Evolutionary conservation across 1,284 basidiomycete genomes (phyloP).

Genomic region (Ustilago curta): DNA sequence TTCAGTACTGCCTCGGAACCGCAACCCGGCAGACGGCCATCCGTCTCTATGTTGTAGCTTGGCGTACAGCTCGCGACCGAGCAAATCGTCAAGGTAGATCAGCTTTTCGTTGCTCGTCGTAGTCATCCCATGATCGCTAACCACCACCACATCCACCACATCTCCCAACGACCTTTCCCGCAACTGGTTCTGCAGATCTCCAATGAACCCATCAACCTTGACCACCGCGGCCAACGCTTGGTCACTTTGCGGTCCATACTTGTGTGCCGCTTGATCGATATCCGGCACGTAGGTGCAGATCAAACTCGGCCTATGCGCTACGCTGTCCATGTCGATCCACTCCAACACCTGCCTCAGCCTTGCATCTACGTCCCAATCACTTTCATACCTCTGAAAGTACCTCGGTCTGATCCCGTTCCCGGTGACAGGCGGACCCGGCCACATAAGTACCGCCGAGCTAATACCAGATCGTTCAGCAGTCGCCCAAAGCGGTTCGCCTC

Average conservation of each 20-base stretch:
- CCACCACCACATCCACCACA: slow-evolving; percentile 88
- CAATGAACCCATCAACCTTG: slow-evolving; percentile 81
- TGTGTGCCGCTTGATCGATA: slow-evolving; percentile 76
- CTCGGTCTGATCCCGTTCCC: slow-evolving; percentile 9
- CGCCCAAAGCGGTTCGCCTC: slow-evolving; percentile 54
- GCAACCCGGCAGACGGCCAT: slow-evolving; percentile 71
- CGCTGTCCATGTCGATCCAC: slow-evolving; percentile 45
- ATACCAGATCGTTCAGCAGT: slow-evolving; percentile 35
- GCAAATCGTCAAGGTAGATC: slow-evolving; percentile 83
- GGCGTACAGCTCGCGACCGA: slow-evolving; percentile 77
- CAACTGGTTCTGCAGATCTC: slow-evolving; percentile 76
- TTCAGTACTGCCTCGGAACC: slow-evolving; percentile 12
- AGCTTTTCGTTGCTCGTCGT: slow-evolving; percentile 81
- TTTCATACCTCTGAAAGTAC: slow-evolving; percentile 54
- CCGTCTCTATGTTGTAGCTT: slow-evolving; percentile 78
- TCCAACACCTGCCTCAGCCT: slow-evolving; percentile 25
- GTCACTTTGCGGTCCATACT: slow-evolving; percentile 75
- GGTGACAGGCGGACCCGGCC: slow-evolving; percentile 59
- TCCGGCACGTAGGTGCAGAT: slow-evolving; percentile 74
- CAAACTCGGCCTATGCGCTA: slow-evolving; percentile 39
- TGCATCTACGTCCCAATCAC: slow-evolving; percentile 33
- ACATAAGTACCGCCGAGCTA: slow-evolving; percentile 49
- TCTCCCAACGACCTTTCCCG: slow-evolving; percentile 80
- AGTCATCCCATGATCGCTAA: slow-evolving; percentile 93
- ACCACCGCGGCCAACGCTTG: slow-evolving; percentile 73